Base-by-base conservation (phyloP, 352 stramenopile species). In the Albugo laibachii region DNA sequence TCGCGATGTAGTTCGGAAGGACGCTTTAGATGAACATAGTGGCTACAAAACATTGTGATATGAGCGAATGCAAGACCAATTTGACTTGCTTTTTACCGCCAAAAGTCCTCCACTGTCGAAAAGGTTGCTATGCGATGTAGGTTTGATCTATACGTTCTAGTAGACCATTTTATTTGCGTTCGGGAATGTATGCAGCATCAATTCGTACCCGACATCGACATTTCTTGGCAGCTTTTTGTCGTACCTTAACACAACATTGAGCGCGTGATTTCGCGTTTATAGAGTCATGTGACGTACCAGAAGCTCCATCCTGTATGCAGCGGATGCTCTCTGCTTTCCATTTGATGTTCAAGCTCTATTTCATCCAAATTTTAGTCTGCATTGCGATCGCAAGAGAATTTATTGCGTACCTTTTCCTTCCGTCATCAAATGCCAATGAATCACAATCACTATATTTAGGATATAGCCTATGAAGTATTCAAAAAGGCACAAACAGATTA, bases 21-120 rank as follows among this genome's bases (percentile, higher is more conserved):
- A 62, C 85, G 82, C 69, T 95, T 94, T 53, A 96, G 66, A 66
- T 96, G 82, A 59, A 93, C 85, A 65, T 96, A 96, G 63, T 93
- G 71, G 49, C 64, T 83, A 13, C 41, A 41, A 47, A 38, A 45
- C 16, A 49, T 4, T 15, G 19, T 35, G n/a, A 31, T 46, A 37
- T 48, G 11, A 34, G 27, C 43, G 14, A 24, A 35, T 13, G 11
- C 13, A 10, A 24, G 18, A n/a, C 1, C 11, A 50, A 37, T 4
- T 15, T 24, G 16, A 36, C 10, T 16, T 41, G 15, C 11, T 19
- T 57, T 64, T 51, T 54, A 86, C 67, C 81, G 82, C 85, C 85
- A 96, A 50, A 96, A 96, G 58, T 87, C 80, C 55, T 96, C 85
- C 31, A 96, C 81, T 5, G 85, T 94, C 57, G 53, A 73, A 54